Evolutionary conservation across 805 yeast genomes (phyloP), one percentile per base, ranked within the genome.

Genomic region (Torulaspora delbrueckii): DNA sequence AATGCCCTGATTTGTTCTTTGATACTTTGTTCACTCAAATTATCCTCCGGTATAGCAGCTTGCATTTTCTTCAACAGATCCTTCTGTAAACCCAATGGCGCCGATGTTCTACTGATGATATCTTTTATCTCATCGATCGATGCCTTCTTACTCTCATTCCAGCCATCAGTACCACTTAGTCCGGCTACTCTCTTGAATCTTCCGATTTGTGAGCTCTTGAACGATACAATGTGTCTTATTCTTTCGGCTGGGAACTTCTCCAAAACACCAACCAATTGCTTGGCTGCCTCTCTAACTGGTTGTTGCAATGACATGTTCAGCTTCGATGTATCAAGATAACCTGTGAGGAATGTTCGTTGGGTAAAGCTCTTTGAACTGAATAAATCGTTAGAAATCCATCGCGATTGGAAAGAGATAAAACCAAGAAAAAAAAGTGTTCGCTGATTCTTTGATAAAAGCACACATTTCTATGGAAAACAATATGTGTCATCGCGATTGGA

Each of bases 171-270:
- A 33, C 57, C 63, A 23, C 72, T 70, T 10, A 76, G 46, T 3
- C 79, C 79, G 2, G 81, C 81, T 10, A 78, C 62, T 14, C 71
- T 68, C 56, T 75, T 71, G 47, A 75, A 78, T 60, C 83, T 69
- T 48, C 76, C 76, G 31, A 84, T 67, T 63, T 85, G 93, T 0
- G 76, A 62, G 37, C 78, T 81, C 58, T 81, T 85, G 68, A 85
- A 83, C 5, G 87, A 81, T 0, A 85, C 79, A 50, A 80, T 72
- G 59, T 83, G 87, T 54, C 76, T 76, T 42, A 86, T 72, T 49
- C 81, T 75, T 55, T 85, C 93, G 48, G 76, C 73, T 12, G 95
- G 95, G 35, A 84, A 71, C 18, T 75, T 75, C 52, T 81, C 82
- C 40, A 85, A 64, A 9, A 81, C 66, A 27, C 72, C 70, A 25